Conservation (phyloP, 2,329 filamentous ascomycete species). For the Tolypocladium album region DNA sequence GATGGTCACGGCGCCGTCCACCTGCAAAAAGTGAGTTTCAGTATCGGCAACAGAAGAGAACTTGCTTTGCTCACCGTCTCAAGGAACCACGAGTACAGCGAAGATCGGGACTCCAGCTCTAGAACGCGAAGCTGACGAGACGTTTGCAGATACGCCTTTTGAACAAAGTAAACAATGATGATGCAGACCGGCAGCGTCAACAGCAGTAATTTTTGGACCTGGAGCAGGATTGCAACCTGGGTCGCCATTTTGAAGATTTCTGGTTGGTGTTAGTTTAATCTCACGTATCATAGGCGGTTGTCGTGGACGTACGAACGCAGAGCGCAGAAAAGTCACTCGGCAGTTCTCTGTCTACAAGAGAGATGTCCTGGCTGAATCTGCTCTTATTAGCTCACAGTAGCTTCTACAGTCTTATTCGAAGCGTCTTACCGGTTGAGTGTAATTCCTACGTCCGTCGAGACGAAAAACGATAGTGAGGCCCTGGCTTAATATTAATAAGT, state of each 20-base stretch:
- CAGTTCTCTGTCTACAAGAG: slow-evolving; percentile 26
- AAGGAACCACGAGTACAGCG: neutral
- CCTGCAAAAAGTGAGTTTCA: neutral
- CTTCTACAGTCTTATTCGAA: too few relatives aligned
- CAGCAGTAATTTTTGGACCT: neutral
- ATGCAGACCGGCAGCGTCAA: neutral
- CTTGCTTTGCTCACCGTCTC: neutral
- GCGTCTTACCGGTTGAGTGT: slow-evolving; percentile 1
- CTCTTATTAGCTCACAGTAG: slow-evolving; percentile 8
- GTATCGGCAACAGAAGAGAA: neutral
- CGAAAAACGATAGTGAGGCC: slow-evolving; percentile 1
- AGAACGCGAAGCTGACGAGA: neutral
- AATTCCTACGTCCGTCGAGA: neutral
- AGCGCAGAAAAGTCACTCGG: slow-evolving; percentile 17
- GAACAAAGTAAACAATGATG: neutral
- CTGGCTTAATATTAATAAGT: neutral
- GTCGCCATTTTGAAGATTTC: neutral
- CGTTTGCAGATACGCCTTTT: neutral
- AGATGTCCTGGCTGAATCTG: slow-evolving; percentile 29
- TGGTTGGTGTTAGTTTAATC: neutral
- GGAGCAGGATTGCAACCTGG: neutral
- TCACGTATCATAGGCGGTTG: neutral
- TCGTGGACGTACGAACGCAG: slow-evolving; percentile 11
- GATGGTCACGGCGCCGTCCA: neutral
- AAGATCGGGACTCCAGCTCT: neutral